Percentiles rank a stretch among this genome's conserved stretches.
These are phyloP conservation scores for Myxozyma neotropica DNA, from an alignment of 805 yeast genomes.

Conservation along the genomic window DNA sequence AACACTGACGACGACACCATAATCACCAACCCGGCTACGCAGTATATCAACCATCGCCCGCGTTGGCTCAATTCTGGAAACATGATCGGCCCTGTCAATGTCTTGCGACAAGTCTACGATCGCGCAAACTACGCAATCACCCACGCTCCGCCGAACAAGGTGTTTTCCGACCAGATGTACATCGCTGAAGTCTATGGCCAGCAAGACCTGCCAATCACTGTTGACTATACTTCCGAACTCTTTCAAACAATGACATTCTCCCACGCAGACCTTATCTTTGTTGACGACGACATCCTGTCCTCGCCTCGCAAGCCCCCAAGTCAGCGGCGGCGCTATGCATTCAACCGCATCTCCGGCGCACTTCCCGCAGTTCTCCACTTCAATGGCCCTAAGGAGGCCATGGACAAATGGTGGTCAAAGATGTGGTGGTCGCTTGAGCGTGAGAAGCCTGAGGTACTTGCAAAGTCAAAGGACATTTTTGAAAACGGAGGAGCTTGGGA, in stretches of 20 bases:
- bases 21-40: neutral
- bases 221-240: constrained; percentile 27
- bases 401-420: constrained; percentile 34
- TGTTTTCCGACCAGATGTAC: constrained; percentile 32
- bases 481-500: constrained; percentile 32
- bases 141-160: constrained; percentile 21
- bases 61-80: constrained; percentile 35
- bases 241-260: constrained; percentile 35
- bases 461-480: constrained; percentile 18
- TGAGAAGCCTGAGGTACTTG: constrained; percentile 17
- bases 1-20: constrained; percentile 26
- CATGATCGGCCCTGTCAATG: constrained; percentile 27
- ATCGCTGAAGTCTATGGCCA: constrained; percentile 33
- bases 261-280: constrained; percentile 25
- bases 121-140: constrained; percentile 29
- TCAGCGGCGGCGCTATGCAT: constrained; percentile 26
- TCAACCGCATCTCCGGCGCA: constrained; percentile 29
- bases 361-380: constrained; percentile 30
- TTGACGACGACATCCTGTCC: constrained; percentile 24
- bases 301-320: constrained; percentile 23
- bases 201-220: constrained; percentile 26
- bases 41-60: constrained; percentile 27
- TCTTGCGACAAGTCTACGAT: constrained; percentile 22
- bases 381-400: constrained; percentile 33
- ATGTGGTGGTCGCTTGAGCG: constrained; percentile 32